Evolutionary conservation across 2,329 filamentous ascomycete genomes (phyloP).

Genomic region (Thielaviopsis punctulata): DNA sequence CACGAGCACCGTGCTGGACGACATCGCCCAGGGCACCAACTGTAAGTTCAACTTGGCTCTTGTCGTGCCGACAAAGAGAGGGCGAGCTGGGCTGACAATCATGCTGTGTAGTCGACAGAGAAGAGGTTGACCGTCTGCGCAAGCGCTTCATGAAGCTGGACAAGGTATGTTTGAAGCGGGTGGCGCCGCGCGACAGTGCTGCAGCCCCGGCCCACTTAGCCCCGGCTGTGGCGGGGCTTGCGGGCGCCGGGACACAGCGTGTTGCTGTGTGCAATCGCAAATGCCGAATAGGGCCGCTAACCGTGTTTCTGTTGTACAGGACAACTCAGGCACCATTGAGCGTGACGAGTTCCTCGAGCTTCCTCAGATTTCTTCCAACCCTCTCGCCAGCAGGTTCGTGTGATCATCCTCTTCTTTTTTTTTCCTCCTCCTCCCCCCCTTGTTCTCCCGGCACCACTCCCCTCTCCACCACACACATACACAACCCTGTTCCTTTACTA

Average conservation of each 20-base stretch:
- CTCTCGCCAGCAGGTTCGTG: conserved; percentile 55
- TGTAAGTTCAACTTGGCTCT: conserved; percentile 36
- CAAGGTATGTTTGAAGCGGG: conserved; percentile 47
- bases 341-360: conserved; percentile 95
- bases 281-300: not conserved
- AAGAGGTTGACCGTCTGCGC: conserved; percentile 86
- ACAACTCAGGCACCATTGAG: conserved; percentile 96
- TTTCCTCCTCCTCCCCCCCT: not conserved
- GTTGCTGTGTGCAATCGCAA: too few species aligned
- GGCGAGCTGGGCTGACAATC: not conserved
- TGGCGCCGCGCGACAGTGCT: too few species aligned
- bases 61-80: too few species aligned
- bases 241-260: too few species aligned
- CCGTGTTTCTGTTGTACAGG: conserved; percentile 35
- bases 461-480: not conserved
- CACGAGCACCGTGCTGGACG: conserved; percentile 66
- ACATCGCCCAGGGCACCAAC: conserved; percentile 91
- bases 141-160: conserved; percentile 99
- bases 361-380: conserved; percentile 94
- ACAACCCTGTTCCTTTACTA: too few species aligned
- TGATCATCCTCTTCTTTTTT: not conserved
- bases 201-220: too few species aligned
- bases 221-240: not conserved
- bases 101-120: conserved; percentile 59
- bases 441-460: not conserved